Evolutionary conservation across 1,284 basidiomycete species (phyloP), one percentile per base, ranked within the genome.

Genomic region (Rhodotorula sp.): DNA sequence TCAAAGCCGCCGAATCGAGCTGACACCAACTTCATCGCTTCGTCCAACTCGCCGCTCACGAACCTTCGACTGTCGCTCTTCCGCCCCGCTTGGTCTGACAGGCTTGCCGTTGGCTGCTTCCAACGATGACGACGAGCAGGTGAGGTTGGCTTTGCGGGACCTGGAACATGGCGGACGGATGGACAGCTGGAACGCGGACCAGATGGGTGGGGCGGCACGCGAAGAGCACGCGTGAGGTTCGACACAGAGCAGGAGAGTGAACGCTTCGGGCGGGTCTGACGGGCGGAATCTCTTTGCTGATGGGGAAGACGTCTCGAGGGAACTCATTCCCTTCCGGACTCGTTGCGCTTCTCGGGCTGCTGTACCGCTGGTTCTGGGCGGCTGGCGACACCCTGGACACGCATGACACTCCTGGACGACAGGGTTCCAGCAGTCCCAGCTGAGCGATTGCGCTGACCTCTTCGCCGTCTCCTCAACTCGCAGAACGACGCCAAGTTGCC

Each of bases 81-180:
- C 13, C 52, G 39, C 29, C 44, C 24, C 20, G 20, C 47, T 17
- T 11, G 9, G 29, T 17, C 9, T 24, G 44, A 20, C 67, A 78
- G 77, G 91, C 36, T 85, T 97, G 24, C 94, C 94, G 19, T 85
- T 97, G 5, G 92, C 94, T 17, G 94, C 94, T 2, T 94, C 90
- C 72, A 94, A 96, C 22, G 94, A 97, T 79, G 94, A 97, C 78
- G 94, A 96, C 34, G 76, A 77, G 80, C 88, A 91, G 84, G 93
- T 93, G 67, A 77, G 85, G 76, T 49, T 10, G 7, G 4, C 1
- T 1, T 22, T 15, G 0, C 29, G 8, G 24, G 8, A 29, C 10
- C 53, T 24, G 1, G 30, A 4, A 17, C 19, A 39, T 20, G 27
- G 6, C 6, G 22, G 51, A 8, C 10, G 27, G 5, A 36, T 13